Conservation (phyloP, 352 stramenopile species). For the Phytophthora sojae region DNA sequence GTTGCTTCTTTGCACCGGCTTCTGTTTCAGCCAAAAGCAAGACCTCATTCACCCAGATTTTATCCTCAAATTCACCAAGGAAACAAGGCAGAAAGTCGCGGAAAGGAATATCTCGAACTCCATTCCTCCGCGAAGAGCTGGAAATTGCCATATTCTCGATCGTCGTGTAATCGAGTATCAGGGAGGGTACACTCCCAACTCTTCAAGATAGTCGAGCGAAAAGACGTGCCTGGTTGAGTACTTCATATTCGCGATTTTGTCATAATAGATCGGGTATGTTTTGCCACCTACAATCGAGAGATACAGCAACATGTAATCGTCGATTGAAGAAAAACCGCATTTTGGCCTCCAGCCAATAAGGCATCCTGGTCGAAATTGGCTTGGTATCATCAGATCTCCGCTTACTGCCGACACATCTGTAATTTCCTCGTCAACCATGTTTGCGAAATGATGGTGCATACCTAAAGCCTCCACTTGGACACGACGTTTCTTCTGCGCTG, state of each 20-base stretch:
- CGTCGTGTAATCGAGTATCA: slow-evolving; percentile 10
- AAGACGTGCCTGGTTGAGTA: slow-evolving; percentile 9
- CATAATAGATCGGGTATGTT: slow-evolving; percentile 18
- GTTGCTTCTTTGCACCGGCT: background rate
- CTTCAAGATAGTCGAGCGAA: background rate
- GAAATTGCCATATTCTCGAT: slow-evolving; percentile 44
- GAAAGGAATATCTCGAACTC: slow-evolving; percentile 34
- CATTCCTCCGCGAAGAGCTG: slow-evolving; percentile 37
- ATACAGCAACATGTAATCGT: slow-evolving; percentile 44
- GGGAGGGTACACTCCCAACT: no score
- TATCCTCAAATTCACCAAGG: slow-evolving; percentile 21
- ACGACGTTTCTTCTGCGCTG: background rate
- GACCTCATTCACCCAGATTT: background rate
- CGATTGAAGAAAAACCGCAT: slow-evolving; percentile 29
- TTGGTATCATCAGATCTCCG: no score
- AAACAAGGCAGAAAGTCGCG: slow-evolving; percentile 30
- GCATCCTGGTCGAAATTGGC: no score
- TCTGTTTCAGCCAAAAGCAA: background rate
- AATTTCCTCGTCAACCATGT: slow-evolving; percentile 5
- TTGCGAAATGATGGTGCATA: slow-evolving; percentile 5
- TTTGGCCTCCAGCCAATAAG: background rate
- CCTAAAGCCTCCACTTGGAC: background rate
- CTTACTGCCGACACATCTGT: background rate
- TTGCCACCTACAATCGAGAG: slow-evolving; percentile 39
- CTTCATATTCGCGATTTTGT: background rate